Percentiles rank a stretch among this genome's conserved stretches.
Conservation (phyloP, 1,139 yeast species). For the Sugiyamaella paludigena region DNA sequence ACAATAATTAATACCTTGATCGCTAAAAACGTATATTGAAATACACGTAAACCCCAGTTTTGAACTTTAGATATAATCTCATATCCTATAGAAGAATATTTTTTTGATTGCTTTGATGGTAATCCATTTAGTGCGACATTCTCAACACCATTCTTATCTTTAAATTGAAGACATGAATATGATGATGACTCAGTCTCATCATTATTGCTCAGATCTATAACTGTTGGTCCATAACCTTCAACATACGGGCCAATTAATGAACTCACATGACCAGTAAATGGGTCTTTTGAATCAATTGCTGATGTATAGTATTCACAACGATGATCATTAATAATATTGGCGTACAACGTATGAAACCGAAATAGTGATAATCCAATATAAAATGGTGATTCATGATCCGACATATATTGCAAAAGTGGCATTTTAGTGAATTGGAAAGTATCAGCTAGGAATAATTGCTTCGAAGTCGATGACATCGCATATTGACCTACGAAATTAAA, state of each 20-base stretch:
- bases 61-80: slow-evolving; percentile 3
- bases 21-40: slow-evolving; percentile 18
- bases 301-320: slow-evolving; percentile 83
- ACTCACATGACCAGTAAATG: slow-evolving; percentile 44
- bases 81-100: background rate
- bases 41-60: slow-evolving; percentile 3
- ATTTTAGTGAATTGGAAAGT: slow-evolving; percentile 26
- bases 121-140: background rate
- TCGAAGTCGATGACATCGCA: slow-evolving; percentile 66
- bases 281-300: slow-evolving; percentile 63
- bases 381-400: slow-evolving; percentile 60
- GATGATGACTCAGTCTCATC: slow-evolving; percentile 8
- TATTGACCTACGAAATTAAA: slow-evolving; percentile 63
- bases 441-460: slow-evolving; percentile 68
- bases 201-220: slow-evolving; percentile 43
- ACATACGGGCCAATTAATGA: slow-evolving; percentile 45
- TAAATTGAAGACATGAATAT: slow-evolving; percentile 8
- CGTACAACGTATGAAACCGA: slow-evolving; percentile 55
- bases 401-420: slow-evolving; percentile 65
- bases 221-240: slow-evolving; percentile 51
- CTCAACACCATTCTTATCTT: slow-evolving; percentile 2
- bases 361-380: slow-evolving; percentile 54
- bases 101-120: background rate
- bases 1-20: slow-evolving; percentile 29
- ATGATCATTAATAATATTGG: slow-evolving; percentile 74